Conservation (phyloP, 495 filamentous ascomycete genomes). For the Daldinia bambusicola region DNA sequence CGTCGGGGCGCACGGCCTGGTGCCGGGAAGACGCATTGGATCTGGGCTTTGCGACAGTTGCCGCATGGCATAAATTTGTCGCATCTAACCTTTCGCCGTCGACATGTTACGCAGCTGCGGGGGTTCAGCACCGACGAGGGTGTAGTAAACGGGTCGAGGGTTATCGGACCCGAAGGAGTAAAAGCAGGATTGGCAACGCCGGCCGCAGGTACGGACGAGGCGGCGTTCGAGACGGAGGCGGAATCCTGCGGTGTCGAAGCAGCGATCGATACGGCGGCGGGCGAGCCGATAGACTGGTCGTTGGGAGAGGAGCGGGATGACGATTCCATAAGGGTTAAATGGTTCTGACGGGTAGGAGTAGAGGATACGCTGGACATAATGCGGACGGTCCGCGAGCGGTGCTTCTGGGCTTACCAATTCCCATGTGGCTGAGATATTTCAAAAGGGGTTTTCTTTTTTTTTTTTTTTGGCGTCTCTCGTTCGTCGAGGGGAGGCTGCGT, state of each 20-base stretch:
- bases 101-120: conserved; percentile 85
- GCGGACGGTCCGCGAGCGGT: conserved; percentile 25
- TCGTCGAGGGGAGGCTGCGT: not conserved
- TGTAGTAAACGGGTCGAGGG: conserved; percentile 55
- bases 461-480: too few species aligned
- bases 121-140: conserved; percentile 63
- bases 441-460: too few species aligned
- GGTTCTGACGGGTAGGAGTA: not conserved
- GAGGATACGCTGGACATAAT: conserved; percentile 29
- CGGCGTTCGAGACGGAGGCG: conserved; percentile 15
- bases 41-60: conserved; percentile 81
- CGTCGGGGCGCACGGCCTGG: conserved; percentile 82
- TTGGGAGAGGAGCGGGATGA: conserved; percentile 40
- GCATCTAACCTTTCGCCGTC: conserved; percentile 85
- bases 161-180: conserved; percentile 48
- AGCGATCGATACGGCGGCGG: conserved; percentile 25
- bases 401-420: conserved; percentile 16
- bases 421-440: conserved; percentile 27
- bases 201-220: conserved; percentile 5
- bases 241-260: conserved; percentile 37
- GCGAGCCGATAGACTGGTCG: conserved; percentile 35
- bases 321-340: conserved; percentile 34
- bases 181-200: conserved; percentile 28
- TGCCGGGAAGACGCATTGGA: conserved; percentile 84
- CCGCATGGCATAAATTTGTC: conserved; percentile 86